These are phyloP conservation scores for Fusarium sp. DNA, from an alignment of 2,329 filamentous ascomycete genomes.

Conservation along the genomic window DNA sequence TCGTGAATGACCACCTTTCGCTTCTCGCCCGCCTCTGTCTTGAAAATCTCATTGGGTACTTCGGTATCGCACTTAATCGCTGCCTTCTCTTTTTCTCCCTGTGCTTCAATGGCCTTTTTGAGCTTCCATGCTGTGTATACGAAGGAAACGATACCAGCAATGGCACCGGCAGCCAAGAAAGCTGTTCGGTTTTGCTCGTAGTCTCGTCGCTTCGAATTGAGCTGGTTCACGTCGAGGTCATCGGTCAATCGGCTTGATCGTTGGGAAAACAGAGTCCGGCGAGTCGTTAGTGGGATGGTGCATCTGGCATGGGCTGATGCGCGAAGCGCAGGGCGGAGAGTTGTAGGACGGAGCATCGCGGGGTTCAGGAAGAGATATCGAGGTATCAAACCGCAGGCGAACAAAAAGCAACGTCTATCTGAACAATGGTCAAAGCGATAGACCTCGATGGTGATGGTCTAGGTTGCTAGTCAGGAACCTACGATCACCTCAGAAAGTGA, in stretches of 20 bases:
- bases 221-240: slow-evolving; percentile 61
- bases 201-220: slow-evolving; percentile 59
- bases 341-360: slow-evolving; percentile 48
- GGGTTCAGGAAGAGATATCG: slow-evolving; percentile 10
- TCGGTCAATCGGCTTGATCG: slow-evolving; percentile 55
- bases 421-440: not conserved
- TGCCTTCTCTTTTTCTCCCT: slow-evolving; percentile 51
- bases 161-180: slow-evolving; percentile 63
- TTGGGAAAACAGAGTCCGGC: slow-evolving; percentile 48
- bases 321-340: slow-evolving; percentile 48
- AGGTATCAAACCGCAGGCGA: slow-evolving; percentile 1
- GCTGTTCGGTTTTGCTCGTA: slow-evolving; percentile 63
- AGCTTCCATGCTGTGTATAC: slow-evolving; percentile 65
- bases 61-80: slow-evolving; percentile 57
- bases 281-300: slow-evolving; percentile 34
- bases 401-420: not conserved
- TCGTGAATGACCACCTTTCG: slow-evolving; percentile 72
- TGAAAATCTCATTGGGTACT: slow-evolving; percentile 59
- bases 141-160: slow-evolving; percentile 62
- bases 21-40: slow-evolving; percentile 60
- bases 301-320: slow-evolving; percentile 40
- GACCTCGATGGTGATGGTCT: slow-evolving; percentile 22
- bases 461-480: slow-evolving; percentile 9
- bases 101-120: slow-evolving; percentile 53
- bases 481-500: slow-evolving; percentile 6